Percentiles rank a stretch among this genome's conserved stretches.
Conservation (phyloP, 2,329 filamentous ascomycete species). For the Calonectria hongkongensis region DNA sequence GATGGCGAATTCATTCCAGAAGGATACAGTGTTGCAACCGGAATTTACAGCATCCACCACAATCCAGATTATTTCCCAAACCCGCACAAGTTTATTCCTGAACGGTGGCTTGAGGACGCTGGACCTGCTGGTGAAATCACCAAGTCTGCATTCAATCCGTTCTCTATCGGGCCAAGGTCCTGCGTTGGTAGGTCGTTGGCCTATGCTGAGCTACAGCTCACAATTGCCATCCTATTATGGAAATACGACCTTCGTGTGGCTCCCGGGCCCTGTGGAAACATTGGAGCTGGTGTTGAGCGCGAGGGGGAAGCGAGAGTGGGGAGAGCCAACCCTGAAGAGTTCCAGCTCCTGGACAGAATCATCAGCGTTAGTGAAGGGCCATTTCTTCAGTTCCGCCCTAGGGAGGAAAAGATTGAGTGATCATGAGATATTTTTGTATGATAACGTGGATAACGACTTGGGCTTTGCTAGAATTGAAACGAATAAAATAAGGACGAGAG, state of each 20-base stretch:
- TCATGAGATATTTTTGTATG: not conserved
- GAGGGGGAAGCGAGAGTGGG: not conserved
- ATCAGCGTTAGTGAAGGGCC: not conserved
- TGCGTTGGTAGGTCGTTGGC: not conserved
- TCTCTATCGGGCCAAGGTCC: not conserved
- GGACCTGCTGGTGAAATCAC: not conserved
- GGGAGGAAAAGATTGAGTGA: not conserved
- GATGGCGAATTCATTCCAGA: constrained; percentile 6
- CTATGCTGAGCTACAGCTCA: constrained; percentile 1
- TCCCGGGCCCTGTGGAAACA: not conserved
- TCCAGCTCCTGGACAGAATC: not conserved
- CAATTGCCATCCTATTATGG: not conserved
- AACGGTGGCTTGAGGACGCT: not conserved
- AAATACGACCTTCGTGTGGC: not conserved
- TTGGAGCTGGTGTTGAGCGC: not conserved
- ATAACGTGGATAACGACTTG: not conserved
- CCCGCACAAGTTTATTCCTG: constrained; percentile 7
- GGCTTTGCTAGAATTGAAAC: not conserved
- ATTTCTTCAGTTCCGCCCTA: constrained; percentile 1
- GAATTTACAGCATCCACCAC: constrained; percentile 7
- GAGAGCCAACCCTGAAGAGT: not conserved
- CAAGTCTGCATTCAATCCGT: not conserved
- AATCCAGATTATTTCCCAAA: not conserved
- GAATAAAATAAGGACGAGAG: not conserved
- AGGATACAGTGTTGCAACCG: not conserved